A percentile compares a stretch with the other conserved stretches of the same genome.
Conservation (phyloP, 768 basidiomycete species). For the Pleurotus giganteus region DNA sequence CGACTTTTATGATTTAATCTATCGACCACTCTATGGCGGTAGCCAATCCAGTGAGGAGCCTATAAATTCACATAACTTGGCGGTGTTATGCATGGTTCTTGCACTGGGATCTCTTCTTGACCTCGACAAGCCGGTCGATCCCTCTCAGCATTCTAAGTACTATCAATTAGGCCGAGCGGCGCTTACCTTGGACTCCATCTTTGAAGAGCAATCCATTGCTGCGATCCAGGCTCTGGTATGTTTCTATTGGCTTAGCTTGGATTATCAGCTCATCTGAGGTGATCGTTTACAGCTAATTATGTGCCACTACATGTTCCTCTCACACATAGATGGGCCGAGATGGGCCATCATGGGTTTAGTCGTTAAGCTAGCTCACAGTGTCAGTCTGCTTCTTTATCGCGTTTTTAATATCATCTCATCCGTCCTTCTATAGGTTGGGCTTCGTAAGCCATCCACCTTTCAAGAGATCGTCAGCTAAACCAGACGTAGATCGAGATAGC, state of each 20-base stretch:
- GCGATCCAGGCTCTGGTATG: slow-evolving; percentile 66
- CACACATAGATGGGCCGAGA: slow-evolving; percentile 54
- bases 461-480: slow-evolving; percentile 11
- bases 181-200: slow-evolving; percentile 57
- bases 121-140: slow-evolving; percentile 50
- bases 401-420: slow-evolving; percentile 18
- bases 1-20: slow-evolving; percentile 53
- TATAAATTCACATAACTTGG: slow-evolving; percentile 49
- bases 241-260: slow-evolving; percentile 10
- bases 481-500: slow-evolving; percentile 58
- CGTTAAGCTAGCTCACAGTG: slow-evolving; percentile 69
- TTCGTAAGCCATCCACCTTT: slow-evolving; percentile 48
- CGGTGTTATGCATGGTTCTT: slow-evolving; percentile 62
- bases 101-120: slow-evolving; percentile 65
- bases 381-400: slow-evolving; percentile 29
- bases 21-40: slow-evolving; percentile 50
- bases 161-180: slow-evolving; percentile 62
- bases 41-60: slow-evolving; percentile 36
- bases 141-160: slow-evolving; percentile 53
- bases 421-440: slow-evolving; percentile 46
- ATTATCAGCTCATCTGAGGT: not conserved
- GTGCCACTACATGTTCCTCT: slow-evolving; percentile 51
- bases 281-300: slow-evolving; percentile 48
- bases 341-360: slow-evolving; percentile 73
- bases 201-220: slow-evolving; percentile 61